Conservation (phyloP, 306 rosid genomes). For the Glycine tomentella region DNA sequence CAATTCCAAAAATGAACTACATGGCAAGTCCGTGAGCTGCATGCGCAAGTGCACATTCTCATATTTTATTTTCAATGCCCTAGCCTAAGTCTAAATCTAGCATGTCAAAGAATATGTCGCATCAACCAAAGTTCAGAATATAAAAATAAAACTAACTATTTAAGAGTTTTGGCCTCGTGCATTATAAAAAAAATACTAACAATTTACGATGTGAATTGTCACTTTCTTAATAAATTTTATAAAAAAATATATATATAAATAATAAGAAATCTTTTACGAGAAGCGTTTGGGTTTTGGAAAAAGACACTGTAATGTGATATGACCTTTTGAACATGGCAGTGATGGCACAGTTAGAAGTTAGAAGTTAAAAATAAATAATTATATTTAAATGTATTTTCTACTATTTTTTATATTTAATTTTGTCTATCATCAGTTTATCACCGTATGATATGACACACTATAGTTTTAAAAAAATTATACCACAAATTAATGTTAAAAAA, state of each 20-base stretch:
- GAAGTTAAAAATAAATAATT: neutral
- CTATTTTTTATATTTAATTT: neutral
- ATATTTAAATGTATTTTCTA: neutral
- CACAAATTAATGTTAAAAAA: no score
- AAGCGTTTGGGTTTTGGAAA: neutral
- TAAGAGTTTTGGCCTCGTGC: neutral
- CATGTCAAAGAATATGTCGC: neutral
- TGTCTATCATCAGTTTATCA: neutral
- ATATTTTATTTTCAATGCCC: neutral
- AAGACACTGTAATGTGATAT: neutral
- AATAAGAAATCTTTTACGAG: neutral
- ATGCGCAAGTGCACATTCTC: neutral
- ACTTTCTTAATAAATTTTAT: constrained; percentile 1
- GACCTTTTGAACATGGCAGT: neutral
- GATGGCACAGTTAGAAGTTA: no score
- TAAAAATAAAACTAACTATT: neutral
- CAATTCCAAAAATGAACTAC: neutral
- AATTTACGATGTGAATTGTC: constrained; percentile 14
- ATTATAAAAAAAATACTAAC: neutral
- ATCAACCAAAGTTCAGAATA: constrained; percentile 5
- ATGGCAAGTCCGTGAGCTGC: constrained; percentile 7
- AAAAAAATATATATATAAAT: neutral
- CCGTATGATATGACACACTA: neutral
- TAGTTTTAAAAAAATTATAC: no score
- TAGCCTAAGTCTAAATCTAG: neutral